Base-by-base conservation (phyloP, 2,329 filamentous ascomycete genomes). In the Exophiala dermatitidis region DNA sequence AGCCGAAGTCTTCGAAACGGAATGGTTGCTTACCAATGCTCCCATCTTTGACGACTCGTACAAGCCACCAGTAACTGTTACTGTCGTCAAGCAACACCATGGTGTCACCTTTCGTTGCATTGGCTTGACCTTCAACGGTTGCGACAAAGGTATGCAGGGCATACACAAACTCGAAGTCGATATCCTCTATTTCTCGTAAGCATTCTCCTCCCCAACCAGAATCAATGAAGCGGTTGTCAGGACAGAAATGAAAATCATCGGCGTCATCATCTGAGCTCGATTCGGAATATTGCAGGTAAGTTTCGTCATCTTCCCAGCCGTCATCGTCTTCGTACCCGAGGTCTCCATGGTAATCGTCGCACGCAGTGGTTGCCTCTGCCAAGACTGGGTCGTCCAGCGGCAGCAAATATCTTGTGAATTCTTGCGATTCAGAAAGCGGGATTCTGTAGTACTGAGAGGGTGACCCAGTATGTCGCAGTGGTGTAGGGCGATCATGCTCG, bases 41-140 rank as follows among this genome's bases (percentile, higher is more conserved):
- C 69, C 88, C 94, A 71, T 98, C 93, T 71, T 97, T 97, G 49
- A 97, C 90, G 43, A 98, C 88, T 60, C 91, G 81, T 9, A 98
- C 93, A 57, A 98, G 81, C 93, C 93, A 98, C 93, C 93, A 98
- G 71, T 98, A 98, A 72, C 90, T 97, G 74, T 98, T 98, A 73
- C 90, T 97, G 66, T 98, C 93, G 66, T 98, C 93, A 26, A 98
- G 80, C 60, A 98, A 77, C 50, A 97, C 91, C 93, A 98, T 98
- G 9, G 91, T 97, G 67, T 98, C 93, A 48, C 93, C 93, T 72
- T 98, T 98, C 33, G 89, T 94, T 54, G 93, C 93, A 75, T 97
- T 98, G 58, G 93, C 93, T 72, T 98, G 93, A 30, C 93, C 93
- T 72, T 98, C 93, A 46, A 98, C 93, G 0, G 93, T 97, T 30